Evolutionary conservation across 2,329 filamentous ascomycete genomes (phyloP), one percentile per base, ranked within the genome.

Genomic region (Sporothrix protearum): DNA sequence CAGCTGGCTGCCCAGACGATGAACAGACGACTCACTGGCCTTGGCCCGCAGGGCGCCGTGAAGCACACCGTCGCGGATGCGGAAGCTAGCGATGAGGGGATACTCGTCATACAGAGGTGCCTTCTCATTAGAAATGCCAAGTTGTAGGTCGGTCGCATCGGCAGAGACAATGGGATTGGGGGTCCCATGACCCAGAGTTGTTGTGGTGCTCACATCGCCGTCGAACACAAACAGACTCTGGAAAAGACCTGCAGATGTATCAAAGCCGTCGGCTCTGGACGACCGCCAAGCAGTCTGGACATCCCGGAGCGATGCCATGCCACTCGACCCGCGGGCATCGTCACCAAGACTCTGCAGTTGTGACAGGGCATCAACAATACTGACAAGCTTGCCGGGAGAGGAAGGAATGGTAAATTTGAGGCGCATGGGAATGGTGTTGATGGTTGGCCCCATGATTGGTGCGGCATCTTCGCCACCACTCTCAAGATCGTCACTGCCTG

Each of bases 211-310:
- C n/a, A 74, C 71, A n/a, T 73, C 71, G 14, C 75, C 76, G 36
- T 77, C 75, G 39, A 76, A 77, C 3, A 76, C 76, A 61, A 77
- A 77, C 49, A 77, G 51, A 67, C 76, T 77, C 53, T 77, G 74
- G 71, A 77, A 76, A 0, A 77, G 74, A 22, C 71, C 72, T 0
- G 72, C 69, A 1, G 73, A 36, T 12, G 71, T 66, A 28, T 73
- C 53, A 2, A 69, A 61, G 19, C 30, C 51, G 39, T 69, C 71
- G 3, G 51, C 33, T 4, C 73, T 68, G 25, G 75, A 75, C 8
- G 73, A 75, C 66, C 75, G 71, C 76, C 76, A 77, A 19, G 67
- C n/a, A 3, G 73, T 72, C 70, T 77, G 75, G 7, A 76, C 69
- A 30, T 55, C 63, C 10, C 76, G 71, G 69, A 77, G 49, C 33